Percentiles rank a stretch among this genome's conserved stretches.
Conservation (phyloP, 345 rosid species). For the Raphanus raphanistrum region DNA sequence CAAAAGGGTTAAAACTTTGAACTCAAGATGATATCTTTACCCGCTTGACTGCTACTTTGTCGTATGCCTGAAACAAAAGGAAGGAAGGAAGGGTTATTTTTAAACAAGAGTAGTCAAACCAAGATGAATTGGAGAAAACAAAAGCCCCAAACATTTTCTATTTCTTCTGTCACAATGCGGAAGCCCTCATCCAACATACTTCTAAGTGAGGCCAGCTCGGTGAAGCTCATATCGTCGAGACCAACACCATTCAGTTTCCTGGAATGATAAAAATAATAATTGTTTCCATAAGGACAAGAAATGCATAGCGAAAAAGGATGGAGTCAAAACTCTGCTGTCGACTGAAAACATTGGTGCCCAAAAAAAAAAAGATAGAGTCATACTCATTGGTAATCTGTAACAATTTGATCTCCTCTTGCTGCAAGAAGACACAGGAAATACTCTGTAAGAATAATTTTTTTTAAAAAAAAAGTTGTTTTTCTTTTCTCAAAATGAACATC, state of each 20-base stretch:
- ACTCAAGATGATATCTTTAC: background rate
- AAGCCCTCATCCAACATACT: background rate
- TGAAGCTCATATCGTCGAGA: background rate
- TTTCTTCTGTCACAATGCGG: background rate
- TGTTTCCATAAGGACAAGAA: too few relatives aligned
- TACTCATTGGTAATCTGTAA: background rate
- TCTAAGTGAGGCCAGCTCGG: background rate
- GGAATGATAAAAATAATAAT: background rate
- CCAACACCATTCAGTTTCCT: background rate
- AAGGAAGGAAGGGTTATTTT: background rate
- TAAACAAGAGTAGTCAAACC: background rate
- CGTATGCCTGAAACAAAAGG: background rate
- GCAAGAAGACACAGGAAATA: background rate
- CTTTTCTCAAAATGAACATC: background rate
- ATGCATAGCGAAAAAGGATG: too few relatives aligned
- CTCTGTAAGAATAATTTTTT: background rate
- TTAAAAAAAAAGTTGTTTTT: too few relatives aligned
- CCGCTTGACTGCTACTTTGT: background rate
- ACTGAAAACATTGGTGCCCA: too few relatives aligned
- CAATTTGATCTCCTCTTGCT: background rate
- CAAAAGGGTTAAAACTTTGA: too few relatives aligned
- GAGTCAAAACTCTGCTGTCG: too few relatives aligned
- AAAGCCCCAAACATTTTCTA: background rate
- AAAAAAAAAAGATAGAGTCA: background rate
- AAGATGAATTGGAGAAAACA: background rate